Percentiles rank a stretch among this genome's conserved stretches.
phyloP scores from a whole-genome alignment of 495 filamentous ascomycete species.

The Pyrenopolyporus hunteri region DNA sequence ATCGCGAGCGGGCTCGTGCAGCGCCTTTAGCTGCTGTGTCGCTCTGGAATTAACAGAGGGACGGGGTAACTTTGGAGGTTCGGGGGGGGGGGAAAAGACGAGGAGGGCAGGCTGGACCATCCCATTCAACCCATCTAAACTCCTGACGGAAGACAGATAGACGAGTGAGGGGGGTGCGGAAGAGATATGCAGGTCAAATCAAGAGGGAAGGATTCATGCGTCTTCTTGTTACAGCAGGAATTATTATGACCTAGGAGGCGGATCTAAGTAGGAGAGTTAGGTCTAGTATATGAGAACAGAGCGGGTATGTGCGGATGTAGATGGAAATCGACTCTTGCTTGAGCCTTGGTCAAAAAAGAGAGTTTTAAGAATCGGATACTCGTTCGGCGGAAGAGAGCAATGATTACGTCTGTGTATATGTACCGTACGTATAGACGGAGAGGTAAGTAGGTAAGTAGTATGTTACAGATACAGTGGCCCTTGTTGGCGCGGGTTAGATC shows the following conservation, averaged over 20 bases:
- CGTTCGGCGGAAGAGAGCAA: too few species aligned
- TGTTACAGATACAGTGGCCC: not conserved
- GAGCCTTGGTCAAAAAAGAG: not conserved
- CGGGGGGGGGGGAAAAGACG: not conserved
- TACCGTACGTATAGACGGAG: too few species aligned
- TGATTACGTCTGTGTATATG: too few species aligned
- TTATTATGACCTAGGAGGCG: not conserved
- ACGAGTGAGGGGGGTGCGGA: not conserved
- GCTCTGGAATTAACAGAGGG: constrained; percentile 23
- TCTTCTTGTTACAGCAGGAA: constrained; percentile 20
- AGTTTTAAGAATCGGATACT: not conserved
- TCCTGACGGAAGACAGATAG: not conserved
- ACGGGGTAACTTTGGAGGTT: too few species aligned
- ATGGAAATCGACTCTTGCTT: too few species aligned
- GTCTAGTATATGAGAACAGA: not conserved
- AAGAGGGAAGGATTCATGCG: constrained; percentile 28
- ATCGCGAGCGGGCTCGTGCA: constrained; percentile 29
- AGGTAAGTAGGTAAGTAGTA: too few species aligned
- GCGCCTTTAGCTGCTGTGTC: constrained; percentile 29
- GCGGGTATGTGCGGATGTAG: too few species aligned
- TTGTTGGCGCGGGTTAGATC: too few species aligned
- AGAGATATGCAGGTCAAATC: constrained; percentile 31
- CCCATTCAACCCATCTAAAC: constrained; percentile 26
- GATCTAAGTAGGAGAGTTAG: not conserved
- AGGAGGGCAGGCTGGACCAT: constrained; percentile 16